These are phyloP conservation scores for Pseudopithomyces maydicus DNA, from an alignment of 2,329 filamentous ascomycete genomes.

Conservation along the genomic window DNA sequence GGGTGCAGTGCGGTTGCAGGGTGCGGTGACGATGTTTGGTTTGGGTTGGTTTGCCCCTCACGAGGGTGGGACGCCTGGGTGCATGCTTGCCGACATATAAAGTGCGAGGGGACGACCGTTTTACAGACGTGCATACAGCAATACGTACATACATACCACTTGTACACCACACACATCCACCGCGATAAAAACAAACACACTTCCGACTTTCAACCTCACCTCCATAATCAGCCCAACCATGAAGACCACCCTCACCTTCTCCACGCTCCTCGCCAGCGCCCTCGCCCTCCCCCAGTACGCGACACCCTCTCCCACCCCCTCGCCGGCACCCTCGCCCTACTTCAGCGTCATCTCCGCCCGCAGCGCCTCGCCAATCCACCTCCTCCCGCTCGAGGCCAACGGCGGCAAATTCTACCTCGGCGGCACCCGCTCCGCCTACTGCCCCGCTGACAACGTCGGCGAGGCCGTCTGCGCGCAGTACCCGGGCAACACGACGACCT, in stretches of 20 bases:
- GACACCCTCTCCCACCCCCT: not conserved
- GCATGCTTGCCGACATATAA: too few species aligned
- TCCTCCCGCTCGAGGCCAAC: slow-evolving; percentile 53
- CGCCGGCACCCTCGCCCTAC: slow-evolving; percentile 19
- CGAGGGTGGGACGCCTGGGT: not conserved
- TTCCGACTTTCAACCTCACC: not conserved
- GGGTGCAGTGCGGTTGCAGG: too few species aligned
- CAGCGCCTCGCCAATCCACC: slow-evolving; percentile 57
- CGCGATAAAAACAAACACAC: not conserved
- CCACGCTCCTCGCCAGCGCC: slow-evolving; percentile 31
- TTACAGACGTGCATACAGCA: too few species aligned
- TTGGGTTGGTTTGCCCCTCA: too few species aligned
- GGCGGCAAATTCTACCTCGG: slow-evolving; percentile 58
- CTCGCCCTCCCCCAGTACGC: slow-evolving; percentile 18
- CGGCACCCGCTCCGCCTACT: slow-evolving; percentile 54
- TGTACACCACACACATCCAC: too few species aligned
- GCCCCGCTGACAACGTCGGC: slow-evolving; percentile 47
- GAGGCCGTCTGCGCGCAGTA: slow-evolving; percentile 46
- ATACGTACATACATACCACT: not conserved
- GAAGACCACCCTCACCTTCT: slow-evolving; percentile 40
- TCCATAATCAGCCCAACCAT: slow-evolving; percentile 24
- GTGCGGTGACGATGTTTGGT: too few species aligned
- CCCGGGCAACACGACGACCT: slow-evolving; percentile 53
- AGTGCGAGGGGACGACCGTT: too few species aligned
- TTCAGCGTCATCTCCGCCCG: slow-evolving; percentile 53